These are phyloP conservation scores for Starmerella sp. DNA, from an alignment of 805 yeast genomes.

Conservation along the genomic window DNA sequence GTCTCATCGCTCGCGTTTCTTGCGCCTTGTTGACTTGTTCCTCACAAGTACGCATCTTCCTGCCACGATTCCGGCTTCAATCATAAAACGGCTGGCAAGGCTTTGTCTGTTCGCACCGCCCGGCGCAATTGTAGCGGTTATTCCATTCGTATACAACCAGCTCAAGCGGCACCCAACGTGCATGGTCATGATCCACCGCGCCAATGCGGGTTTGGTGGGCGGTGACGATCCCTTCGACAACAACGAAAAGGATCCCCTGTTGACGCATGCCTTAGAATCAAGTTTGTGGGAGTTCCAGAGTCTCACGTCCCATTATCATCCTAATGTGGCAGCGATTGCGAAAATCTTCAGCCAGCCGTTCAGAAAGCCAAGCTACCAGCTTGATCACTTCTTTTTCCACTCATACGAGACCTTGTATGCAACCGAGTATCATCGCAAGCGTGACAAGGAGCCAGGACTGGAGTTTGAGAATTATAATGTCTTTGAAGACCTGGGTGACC, in stretches of 20 bases:
- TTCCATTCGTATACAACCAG: constrained; percentile 86
- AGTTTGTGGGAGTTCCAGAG: constrained; percentile 89
- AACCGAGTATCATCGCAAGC: constrained; percentile 35
- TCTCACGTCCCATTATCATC: constrained; percentile 76
- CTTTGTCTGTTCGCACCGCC: constrained; percentile 71
- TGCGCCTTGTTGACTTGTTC: constrained; percentile 77
- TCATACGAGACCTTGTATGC: constrained; percentile 56
- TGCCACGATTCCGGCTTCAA: constrained; percentile 72
- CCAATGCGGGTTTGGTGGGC: constrained; percentile 1
- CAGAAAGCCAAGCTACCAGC: constrained; percentile 69
- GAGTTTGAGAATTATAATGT: constrained; percentile 38
- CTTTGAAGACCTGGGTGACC: constrained; percentile 5
- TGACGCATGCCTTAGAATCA: constrained; percentile 68
- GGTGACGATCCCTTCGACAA: constrained; percentile 54
- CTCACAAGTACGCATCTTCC: constrained; percentile 80
- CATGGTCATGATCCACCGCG: constrained; percentile 70
- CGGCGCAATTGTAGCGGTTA: constrained; percentile 70
- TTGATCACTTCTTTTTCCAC: constrained; percentile 95
- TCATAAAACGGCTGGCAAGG: constrained; percentile 71
- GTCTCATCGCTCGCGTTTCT: constrained; percentile 72
- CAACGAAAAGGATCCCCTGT: constrained; percentile 59
- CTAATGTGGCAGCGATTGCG: constrained; percentile 87
- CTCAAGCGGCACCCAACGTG: constrained; percentile 88
- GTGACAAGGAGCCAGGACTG: constrained; percentile 44
- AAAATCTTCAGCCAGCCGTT: constrained; percentile 78